Percentiles rank a stretch among this genome's conserved stretches.
Conservation (phyloP, 2,329 filamentous ascomycete species). For the Fusarium liriodendri region DNA sequence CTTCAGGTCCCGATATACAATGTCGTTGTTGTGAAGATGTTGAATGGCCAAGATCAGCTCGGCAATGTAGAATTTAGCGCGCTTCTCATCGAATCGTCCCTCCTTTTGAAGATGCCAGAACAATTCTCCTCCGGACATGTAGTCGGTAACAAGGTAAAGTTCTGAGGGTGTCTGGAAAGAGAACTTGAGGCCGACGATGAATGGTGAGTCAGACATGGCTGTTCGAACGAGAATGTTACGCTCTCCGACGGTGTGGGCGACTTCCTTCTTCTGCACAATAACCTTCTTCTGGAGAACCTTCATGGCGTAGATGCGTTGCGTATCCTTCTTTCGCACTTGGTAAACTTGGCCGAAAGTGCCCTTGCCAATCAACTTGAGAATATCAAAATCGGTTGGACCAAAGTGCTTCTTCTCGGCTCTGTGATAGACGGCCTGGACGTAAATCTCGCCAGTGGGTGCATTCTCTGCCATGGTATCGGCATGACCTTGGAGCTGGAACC, state of each 20-base stretch:
- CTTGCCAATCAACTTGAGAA: conserved; percentile 95
- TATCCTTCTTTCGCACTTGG: conserved; percentile 97
- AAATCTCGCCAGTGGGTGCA: conserved; percentile 86
- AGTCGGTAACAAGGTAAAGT: conserved; percentile 97
- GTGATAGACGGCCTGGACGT: conserved; percentile 87
- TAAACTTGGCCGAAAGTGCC: conserved; percentile 99
- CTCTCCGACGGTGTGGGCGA: conserved; percentile 96
- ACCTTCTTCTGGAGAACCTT: conserved; percentile 99
- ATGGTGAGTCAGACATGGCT: conserved; percentile 93
- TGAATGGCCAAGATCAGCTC: conserved; percentile 95
- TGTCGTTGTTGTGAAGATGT: conserved; percentile 95
- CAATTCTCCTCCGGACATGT: conserved; percentile 98
- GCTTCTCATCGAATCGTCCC: conserved; percentile 91
- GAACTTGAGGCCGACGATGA: conserved; percentile 98
- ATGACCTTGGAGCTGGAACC: conserved; percentile 85
- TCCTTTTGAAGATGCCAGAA: conserved; percentile 99
- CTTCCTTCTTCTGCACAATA: conserved; percentile 99
- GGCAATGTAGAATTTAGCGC: conserved; percentile 98
- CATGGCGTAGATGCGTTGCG: conserved; percentile 96
- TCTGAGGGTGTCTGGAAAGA: conserved; percentile 98
- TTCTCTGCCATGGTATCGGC: conserved; percentile 78
- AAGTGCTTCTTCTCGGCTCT: conserved; percentile 90
- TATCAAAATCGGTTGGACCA: conserved; percentile 95
- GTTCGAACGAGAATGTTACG: conserved; percentile 97
- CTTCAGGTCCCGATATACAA: conserved; percentile 97